Conservation (phyloP, 345 rosid genomes). For the Acer saccharum region DNA sequence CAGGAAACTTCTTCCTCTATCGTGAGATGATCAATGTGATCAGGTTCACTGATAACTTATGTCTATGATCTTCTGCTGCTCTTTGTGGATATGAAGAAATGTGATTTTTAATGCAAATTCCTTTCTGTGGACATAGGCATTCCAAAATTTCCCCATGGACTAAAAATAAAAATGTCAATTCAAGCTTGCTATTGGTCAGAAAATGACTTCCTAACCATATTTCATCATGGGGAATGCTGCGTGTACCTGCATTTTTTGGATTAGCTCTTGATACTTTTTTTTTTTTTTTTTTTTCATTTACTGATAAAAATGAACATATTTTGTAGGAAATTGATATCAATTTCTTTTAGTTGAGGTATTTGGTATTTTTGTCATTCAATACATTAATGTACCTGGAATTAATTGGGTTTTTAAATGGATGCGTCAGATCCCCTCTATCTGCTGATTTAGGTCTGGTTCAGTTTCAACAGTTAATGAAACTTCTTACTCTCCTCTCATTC, state of each 20-base stretch:
- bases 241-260: not conserved
- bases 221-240: not conserved
- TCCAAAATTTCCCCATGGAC: not conserved
- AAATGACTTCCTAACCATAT: not conserved
- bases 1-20: slow-evolving; percentile 21
- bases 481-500: not conserved
- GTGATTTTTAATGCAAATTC: not conserved
- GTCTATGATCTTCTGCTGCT: not conserved
- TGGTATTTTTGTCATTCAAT: not conserved
- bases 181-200: not conserved
- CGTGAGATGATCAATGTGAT: slow-evolving; percentile 12
- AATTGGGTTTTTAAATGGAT: not conserved
- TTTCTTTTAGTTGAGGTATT: not conserved
- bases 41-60: not conserved
- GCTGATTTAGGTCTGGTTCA: too few species aligned
- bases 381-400: not conserved
- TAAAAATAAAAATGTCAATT: not conserved
- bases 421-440: not conserved
- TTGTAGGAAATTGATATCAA: not conserved
- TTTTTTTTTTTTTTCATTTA: not conserved
- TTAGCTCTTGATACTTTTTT: not conserved
- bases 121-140: not conserved
- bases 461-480: not conserved
- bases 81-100: not conserved
- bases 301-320: not conserved